A percentile compares a stretch with the other conserved stretches of the same genome.
Evolutionary conservation across 371 early-diverging fungal genomes (phyloP).

Genomic region (Lichtheimia ornata): DNA sequence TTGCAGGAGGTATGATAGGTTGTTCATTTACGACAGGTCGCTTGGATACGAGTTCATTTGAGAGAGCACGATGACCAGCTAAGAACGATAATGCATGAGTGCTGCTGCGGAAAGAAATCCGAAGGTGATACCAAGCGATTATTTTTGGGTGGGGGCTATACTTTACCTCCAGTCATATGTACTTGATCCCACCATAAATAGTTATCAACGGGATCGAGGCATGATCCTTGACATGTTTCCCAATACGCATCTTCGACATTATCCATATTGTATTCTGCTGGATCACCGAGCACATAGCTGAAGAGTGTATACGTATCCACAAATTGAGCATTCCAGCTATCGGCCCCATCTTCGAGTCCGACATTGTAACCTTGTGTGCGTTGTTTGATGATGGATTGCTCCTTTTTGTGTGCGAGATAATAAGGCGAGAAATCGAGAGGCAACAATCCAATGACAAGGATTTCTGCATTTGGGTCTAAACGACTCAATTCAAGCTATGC

Average conservation of each 20-base stretch:
- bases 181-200: conserved; percentile 50
- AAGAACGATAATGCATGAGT: background rate
- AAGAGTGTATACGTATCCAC: conserved; percentile 36
- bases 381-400: conserved; percentile 21
- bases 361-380: conserved; percentile 35
- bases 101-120: too few relatives aligned
- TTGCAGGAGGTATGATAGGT: background rate
- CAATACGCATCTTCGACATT: conserved; percentile 49
- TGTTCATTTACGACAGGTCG: background rate
- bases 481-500: conserved; percentile 21
- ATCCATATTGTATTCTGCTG: conserved; percentile 26
- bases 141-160: background rate
- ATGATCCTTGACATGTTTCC: conserved; percentile 44
- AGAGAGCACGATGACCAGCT: conserved; percentile 11
- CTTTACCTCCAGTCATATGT: conserved; percentile 39
- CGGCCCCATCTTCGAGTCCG: conserved; percentile 35
- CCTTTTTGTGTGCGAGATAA: conserved; percentile 16
- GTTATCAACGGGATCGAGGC: conserved; percentile 27
- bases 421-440: conserved; percentile 45
- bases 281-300: conserved; percentile 35
- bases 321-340: conserved; percentile 25
- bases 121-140: too few relatives aligned
- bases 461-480: conserved; percentile 18
- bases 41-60: conserved; percentile 2
- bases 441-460: conserved; percentile 39